Evolutionary conservation across 768 basidiomycete species (phyloP), one percentile per base, ranked within the genome.

Genomic region (Fistulinella prunicolor): DNA sequence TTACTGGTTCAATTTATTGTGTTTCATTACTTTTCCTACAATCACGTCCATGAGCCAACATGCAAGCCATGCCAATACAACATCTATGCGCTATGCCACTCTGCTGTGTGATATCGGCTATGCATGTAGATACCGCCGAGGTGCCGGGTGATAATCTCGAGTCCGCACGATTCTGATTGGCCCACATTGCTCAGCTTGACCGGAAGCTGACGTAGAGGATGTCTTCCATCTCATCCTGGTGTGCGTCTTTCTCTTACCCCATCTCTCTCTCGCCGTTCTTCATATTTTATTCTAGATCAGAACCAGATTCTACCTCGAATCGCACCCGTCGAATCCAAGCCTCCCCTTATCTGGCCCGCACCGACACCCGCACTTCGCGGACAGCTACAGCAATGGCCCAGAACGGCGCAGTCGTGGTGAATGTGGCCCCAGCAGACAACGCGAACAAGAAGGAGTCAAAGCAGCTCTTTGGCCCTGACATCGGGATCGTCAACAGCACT

Each of bases 401-500:
- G 50, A 66, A 59, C 24, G 62, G 60, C 37, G 62, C 64, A 19
- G 61, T 62, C 50, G 55, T 58, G 40, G 49, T 66, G 49, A 61
- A 61, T 54, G 39, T 67, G 54, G 28, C 49, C 30, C 19, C 40
- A 9, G 53, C 46, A 4, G 59, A 57, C 0, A 45, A 36, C 7
- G 0, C 60, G 1, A 58, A 55, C 44, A 77, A 76, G 58, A 76
- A 82, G 38, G 79, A 79, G 55, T 84, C 81, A 63, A 80, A 81
- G 36, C 80, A 81, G 12, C 79, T 96, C 38, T 96, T 95, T 67
- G 94, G 94, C 0, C 94, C 94, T 9, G 89, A 86, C 64, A 88
- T 96, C 47, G 94, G 94, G 9, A 76, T 85, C 42, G 79, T 86
- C 38, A 78, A 70, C 61, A 76, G 72, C 45, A 81, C 81, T 1